Base-by-base conservation (phyloP, 176 grass and related monocot genomes). In the Triticum timopheevii region DNA sequence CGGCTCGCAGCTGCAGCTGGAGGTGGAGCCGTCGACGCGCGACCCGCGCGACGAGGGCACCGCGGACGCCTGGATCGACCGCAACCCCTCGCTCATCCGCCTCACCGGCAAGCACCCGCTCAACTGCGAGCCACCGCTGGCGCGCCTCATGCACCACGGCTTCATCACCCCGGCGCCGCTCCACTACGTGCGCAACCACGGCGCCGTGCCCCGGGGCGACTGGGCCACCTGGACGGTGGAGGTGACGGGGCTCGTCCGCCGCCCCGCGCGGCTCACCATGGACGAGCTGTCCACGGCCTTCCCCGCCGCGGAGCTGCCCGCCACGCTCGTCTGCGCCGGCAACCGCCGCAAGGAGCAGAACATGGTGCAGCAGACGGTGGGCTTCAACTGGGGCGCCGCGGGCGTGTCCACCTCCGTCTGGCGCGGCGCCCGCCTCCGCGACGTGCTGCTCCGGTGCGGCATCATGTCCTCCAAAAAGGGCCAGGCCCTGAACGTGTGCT, bases 331-430 rank as follows among this genome's bases (percentile, higher is more conserved):
- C 1, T 98, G 96, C 80, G 96, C 96, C 2, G 96, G 96, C 1
- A 98, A 98, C 91, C 88, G 96, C 13, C 93, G 96, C 73, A 95
- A 95, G 88, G 96, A 98, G 86, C 96, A 98, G 85, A 98, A 98
- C 88, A 93, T 93, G 96, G 88, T 94, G 83, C 85, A 74, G 67
- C 86, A 95, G 76, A 95, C 96, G 10, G 87, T 94, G 34, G 96
- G 96, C 0, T 98, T 98, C 88, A 98, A 94, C 86, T 98, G 96
- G 96, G 96, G 96, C 69, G 45, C 96, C 0, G 91, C 80, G 0
- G 96, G 89, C 1, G 72, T 98, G 15, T 90, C 96, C 78, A 98
- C 96, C 1, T 89, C 93, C 34, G 90, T 95, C 42, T 98, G 96
- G 96, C 86, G 91, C 38, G 93, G 96, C 19, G 93, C 73, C 2